phyloP scores from a whole-genome alignment of 2,329 filamentous ascomycete genomes.

The Biscogniauxia marginata region DNA sequence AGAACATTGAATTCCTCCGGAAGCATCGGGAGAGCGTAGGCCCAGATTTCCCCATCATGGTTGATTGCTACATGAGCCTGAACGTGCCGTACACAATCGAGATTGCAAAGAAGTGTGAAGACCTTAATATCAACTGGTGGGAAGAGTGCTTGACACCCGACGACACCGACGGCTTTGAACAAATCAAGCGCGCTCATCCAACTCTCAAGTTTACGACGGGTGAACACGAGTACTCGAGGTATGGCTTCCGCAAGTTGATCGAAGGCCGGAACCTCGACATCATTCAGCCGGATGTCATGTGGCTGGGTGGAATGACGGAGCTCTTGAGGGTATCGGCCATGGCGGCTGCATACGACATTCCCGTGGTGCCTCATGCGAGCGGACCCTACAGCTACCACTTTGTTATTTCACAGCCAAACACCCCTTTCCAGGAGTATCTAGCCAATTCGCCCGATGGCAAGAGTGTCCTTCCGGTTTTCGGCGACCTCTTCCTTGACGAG shows the following conservation, averaged over 20 bases:
- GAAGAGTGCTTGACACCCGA: constrained; percentile 91
- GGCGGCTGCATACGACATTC: constrained; percentile 90
- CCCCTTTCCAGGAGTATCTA: constrained; percentile 93
- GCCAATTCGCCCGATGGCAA: constrained; percentile 91
- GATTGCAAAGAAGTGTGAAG: constrained; percentile 77
- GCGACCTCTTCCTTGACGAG: constrained; percentile 86
- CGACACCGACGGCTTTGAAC: constrained; percentile 85
- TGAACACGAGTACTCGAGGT: constrained; percentile 93
- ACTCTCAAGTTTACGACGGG: constrained; percentile 92
- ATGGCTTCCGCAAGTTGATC: constrained; percentile 91
- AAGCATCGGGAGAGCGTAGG: constrained; percentile 83
- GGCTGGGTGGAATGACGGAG: constrained; percentile 91
- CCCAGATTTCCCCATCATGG: constrained; percentile 88
- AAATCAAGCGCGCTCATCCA: constrained; percentile 88
- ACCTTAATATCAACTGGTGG: constrained; percentile 95
- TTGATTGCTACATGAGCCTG: constrained; percentile 96
- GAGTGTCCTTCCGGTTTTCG: constrained; percentile 87
- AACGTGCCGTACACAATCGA: constrained; percentile 93
- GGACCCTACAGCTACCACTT: constrained; percentile 96
- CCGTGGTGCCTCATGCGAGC: constrained; percentile 91
- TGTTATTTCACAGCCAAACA: constrained; percentile 88
- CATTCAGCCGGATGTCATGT: constrained; percentile 96
- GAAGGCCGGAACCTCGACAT: constrained; percentile 92
- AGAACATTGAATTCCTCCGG: constrained; percentile 86
- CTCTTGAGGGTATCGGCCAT: constrained; percentile 84